Conservation (phyloP, 495 filamentous ascomycete species). For the Aspergillus leporis region DNA sequence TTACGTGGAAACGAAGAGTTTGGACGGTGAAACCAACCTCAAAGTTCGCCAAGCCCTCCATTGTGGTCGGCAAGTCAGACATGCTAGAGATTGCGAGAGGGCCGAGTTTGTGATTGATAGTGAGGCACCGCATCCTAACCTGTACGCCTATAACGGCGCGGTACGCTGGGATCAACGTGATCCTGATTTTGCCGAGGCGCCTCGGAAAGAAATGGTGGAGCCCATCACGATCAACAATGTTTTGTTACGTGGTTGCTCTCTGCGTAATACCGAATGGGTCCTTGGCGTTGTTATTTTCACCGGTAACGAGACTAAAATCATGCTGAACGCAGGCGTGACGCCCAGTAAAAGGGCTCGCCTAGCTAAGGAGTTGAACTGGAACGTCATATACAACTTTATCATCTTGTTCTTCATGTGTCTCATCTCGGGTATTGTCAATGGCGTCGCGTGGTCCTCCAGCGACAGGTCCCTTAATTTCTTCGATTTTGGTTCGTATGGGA, state of each 20-base stretch:
- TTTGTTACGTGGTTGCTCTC: slow-evolving; percentile 85
- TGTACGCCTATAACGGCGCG: slow-evolving; percentile 90
- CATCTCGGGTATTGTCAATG: slow-evolving; percentile 80
- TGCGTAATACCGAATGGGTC: slow-evolving; percentile 96
- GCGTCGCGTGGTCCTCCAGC: slow-evolving; percentile 72
- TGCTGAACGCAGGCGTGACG: slow-evolving; percentile 98
- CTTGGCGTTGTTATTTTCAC: slow-evolving; percentile 97
- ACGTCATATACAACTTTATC: slow-evolving; percentile 95
- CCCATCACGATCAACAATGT: slow-evolving; percentile 93
- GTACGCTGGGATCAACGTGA: slow-evolving; percentile 83
- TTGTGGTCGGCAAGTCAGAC: slow-evolving; percentile 78
- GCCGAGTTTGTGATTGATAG: slow-evolving; percentile 87
- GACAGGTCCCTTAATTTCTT: slow-evolving; percentile 79
- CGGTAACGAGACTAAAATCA: slow-evolving; percentile 97
- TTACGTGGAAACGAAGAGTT: slow-evolving; percentile 96
- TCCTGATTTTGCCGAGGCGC: slow-evolving; percentile 55
- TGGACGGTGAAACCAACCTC: slow-evolving; percentile 97
- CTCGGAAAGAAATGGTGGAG: slow-evolving; percentile 79
- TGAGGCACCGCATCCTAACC: slow-evolving; percentile 86
- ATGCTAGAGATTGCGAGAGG: slow-evolving; percentile 88
- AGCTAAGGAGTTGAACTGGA: slow-evolving; percentile 91
- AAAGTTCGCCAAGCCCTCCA: slow-evolving; percentile 93
- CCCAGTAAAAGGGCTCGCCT: slow-evolving; percentile 92
- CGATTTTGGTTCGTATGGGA: slow-evolving; percentile 83
- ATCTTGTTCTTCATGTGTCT: slow-evolving; percentile 91